Conservation (phyloP, 78 protist genomes). For the slime mould (Dictyostelium discoideum) region dicty_2.7 NC_007089.4:2424501-2425000, state of each 20-base stretch:
- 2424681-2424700: neutral
- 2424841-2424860: neutral
- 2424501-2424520: neutral
- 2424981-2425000: neutral
- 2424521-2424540: neutral
- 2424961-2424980: neutral
- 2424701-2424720: neutral
- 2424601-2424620: neutral
- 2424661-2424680: neutral
- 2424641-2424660: neutral
- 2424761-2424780: neutral
- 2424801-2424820: neutral
- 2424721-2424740: neutral
- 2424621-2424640: neutral
- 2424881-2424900: neutral
- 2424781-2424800: neutral
- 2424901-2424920: neutral
- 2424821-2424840: neutral
- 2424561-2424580: neutral
- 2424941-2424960: neutral
- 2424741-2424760: neutral
- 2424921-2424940: neutral
- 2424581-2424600: neutral
- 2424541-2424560: neutral
- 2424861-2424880: neutral